Base-by-base conservation (phyloP, 2,329 filamentous ascomycete genomes). In the Bipolaris zeicola region DNA sequence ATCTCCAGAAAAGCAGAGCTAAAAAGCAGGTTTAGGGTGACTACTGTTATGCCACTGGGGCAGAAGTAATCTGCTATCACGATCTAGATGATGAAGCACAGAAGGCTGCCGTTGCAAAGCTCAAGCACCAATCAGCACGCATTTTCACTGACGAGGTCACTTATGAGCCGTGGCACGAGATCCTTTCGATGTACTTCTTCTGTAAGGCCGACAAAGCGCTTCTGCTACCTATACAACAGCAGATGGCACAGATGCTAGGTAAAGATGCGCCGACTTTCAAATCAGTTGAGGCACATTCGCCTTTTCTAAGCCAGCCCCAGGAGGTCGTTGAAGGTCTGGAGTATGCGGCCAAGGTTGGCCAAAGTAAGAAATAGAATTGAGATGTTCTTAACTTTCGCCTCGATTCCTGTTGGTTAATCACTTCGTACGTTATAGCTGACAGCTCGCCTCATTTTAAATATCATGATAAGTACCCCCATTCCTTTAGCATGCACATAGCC, bases 91-190 rank as follows among this genome's bases (percentile, higher is more conserved):
- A 44, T 14, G 33, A 22, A 33, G 41, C 31, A 28, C 50, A 45
- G n/a, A 31, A 38, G 41, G 13, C 22, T 8, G 50, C 50, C 13
- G 39, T 52, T 22, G 20, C 33, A 20, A 52, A 39, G n/a, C 22
- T 52, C 11, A 45, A 45, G 16, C 50, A 45, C 13, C 39, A 52
- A 31, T 44, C 50, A 37, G 41, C 41, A 22, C 50, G 50, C 16
- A 31, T 38, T 3, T 52, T 52, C 50, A 45, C 41, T 16, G 50
- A 52, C 16, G 41, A 52, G 22, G 50, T 52, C 20, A 52, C 41
- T 8, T 45, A 52, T 24, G 50, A 52, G 33, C 50, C 50, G 24
- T 52, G 50, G 50, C 31, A 52, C 31, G 50, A 52, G 2, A 38
- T 52, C 10, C 50, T 41, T 10, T 39, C 33, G 10, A 45, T 52